Evolutionary conservation across 768 basidiomycete species (phyloP).

Genomic region (Tricholomella constricta): DNA sequence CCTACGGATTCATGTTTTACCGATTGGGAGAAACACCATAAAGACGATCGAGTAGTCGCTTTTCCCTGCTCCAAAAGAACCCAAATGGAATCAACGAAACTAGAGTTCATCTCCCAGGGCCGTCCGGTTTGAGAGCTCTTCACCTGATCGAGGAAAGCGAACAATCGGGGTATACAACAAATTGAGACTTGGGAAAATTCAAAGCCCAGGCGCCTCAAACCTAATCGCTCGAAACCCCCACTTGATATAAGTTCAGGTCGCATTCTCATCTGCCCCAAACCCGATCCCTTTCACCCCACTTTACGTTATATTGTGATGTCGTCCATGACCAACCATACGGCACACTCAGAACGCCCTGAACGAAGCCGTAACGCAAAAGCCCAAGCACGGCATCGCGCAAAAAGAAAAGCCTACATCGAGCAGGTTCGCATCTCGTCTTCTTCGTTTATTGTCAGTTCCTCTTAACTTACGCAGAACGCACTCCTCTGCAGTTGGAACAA

Average conservation of each 20-base stretch:
- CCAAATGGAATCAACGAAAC: constrained; percentile 22
- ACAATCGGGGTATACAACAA: constrained; percentile 48
- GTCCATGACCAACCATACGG: constrained; percentile 57
- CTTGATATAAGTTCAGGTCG: constrained; percentile 43
- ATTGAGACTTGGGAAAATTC: constrained; percentile 34
- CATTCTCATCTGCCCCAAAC: constrained; percentile 45
- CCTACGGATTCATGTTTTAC: constrained; percentile 3
- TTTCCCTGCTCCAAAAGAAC: constrained; percentile 7
- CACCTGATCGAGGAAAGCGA: constrained; percentile 52
- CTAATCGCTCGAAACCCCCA: constrained; percentile 34
- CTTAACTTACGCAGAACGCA: constrained; percentile 1
- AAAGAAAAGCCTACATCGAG: constrained; percentile 91
- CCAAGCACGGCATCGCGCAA: constrained; percentile 88
- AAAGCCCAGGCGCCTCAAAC: constrained; percentile 32
- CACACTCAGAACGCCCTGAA: constrained; percentile 68
- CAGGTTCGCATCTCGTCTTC: constrained; percentile 52
- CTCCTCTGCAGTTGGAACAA: constrained; percentile 65
- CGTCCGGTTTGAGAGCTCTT: constrained; percentile 35
- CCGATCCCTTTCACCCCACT: constrained; percentile 49
- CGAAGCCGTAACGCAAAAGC: constrained; percentile 87
- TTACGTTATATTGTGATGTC: constrained; percentile 64
- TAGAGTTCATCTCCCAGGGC: constrained; percentile 34
- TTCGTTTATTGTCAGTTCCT: background rate
- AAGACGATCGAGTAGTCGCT: constrained; percentile 2
- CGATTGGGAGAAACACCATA: constrained; percentile 11